Percentiles rank a stretch among this genome's conserved stretches.
phyloP scores from a whole-genome alignment of 495 filamentous ascomycete species.

The Penicillium argentinense region DNA sequence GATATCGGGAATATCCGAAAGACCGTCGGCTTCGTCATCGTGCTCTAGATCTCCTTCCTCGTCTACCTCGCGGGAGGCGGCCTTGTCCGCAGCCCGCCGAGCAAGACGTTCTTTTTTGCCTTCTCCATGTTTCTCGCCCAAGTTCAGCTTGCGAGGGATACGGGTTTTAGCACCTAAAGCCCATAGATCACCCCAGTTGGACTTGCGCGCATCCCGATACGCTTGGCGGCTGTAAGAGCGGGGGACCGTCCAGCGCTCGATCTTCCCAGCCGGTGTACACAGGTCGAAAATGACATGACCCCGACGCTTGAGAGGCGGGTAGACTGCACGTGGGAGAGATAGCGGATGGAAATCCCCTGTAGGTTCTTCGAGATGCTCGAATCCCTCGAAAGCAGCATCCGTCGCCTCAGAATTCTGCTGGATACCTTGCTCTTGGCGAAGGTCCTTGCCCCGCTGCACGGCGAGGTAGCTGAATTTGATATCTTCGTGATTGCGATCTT shows the following conservation, averaged over 20 bases:
- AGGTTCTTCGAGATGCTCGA: slow-evolving; percentile 32
- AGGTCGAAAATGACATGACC: slow-evolving; percentile 88
- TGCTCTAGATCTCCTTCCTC: slow-evolving; percentile 10
- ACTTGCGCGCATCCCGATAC: slow-evolving; percentile 89
- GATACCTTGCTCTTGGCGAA: slow-evolving; percentile 40
- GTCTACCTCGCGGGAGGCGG: slow-evolving; percentile 22
- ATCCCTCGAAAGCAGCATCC: slow-evolving; percentile 52
- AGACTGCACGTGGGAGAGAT: slow-evolving; percentile 73
- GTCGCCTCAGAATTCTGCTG: slow-evolving; percentile 43
- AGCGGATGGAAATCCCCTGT: slow-evolving; percentile 51
- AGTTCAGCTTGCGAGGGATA: slow-evolving; percentile 55
- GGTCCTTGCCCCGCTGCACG: slow-evolving; percentile 72
- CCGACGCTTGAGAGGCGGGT: slow-evolving; percentile 79
- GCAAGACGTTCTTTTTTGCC: slow-evolving; percentile 50
- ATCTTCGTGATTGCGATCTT: slow-evolving; percentile 82
- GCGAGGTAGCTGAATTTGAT: slow-evolving; percentile 85
- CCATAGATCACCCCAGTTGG: slow-evolving; percentile 92
- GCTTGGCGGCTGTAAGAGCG: slow-evolving; percentile 75
- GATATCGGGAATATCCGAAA: slow-evolving; percentile 17
- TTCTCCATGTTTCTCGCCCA: slow-evolving; percentile 60
- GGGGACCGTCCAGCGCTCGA: slow-evolving; percentile 95
- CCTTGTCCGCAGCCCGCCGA: slow-evolving; percentile 35
- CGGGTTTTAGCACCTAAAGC: slow-evolving; percentile 91
- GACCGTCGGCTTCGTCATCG: slow-evolving; percentile 29
- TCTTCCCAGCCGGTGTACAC: slow-evolving; percentile 78